phyloP scores from a whole-genome alignment of 2,329 filamentous ascomycete genomes.

The Aspergillus terreus region DNA sequence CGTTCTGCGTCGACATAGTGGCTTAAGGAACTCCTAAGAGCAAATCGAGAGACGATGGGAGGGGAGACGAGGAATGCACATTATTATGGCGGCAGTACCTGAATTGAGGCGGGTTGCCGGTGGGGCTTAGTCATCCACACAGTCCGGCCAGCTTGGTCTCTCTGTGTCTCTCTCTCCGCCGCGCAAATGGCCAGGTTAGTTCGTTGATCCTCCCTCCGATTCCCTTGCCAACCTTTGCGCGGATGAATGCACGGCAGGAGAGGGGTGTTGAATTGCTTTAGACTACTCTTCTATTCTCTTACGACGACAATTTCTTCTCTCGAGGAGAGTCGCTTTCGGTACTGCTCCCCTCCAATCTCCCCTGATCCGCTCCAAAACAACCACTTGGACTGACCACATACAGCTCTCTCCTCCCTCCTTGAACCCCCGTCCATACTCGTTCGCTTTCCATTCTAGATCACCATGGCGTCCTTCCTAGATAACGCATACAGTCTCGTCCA shows the following conservation, averaged over 20 bases:
- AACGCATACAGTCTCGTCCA: constrained; percentile 95
- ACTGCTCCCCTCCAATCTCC: constrained; percentile 14
- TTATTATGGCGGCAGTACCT: constrained; percentile 2
- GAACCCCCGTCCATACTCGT: constrained; percentile 19
- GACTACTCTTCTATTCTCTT: constrained; percentile 21
- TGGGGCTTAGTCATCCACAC: constrained; percentile 45
- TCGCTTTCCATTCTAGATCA: constrained; percentile 35
- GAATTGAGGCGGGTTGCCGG: constrained; percentile 14
- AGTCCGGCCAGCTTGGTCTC: constrained; percentile 31
- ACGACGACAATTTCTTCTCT: constrained; percentile 9
- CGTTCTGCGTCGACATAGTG: constrained; percentile 64
- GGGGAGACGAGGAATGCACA: not conserved
- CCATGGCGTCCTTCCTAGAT: constrained; percentile 92
- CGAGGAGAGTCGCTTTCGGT: constrained; percentile 27
- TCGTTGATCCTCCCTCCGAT: constrained; percentile 28
- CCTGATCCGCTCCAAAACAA: constrained; percentile 22
- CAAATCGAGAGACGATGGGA: no score
- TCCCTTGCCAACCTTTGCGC: constrained; percentile 28
- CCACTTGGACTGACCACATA: constrained; percentile 28
- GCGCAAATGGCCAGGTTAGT: constrained; percentile 36
- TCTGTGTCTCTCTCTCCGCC: constrained; percentile 14
- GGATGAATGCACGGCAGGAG: constrained; percentile 36
- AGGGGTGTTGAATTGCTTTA: constrained; percentile 31
- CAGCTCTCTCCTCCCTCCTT: constrained; percentile 31
- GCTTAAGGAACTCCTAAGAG: constrained; percentile 9